Conservation (phyloP, 306 rosid genomes). For the peach (Prunus persica) region DNA sequence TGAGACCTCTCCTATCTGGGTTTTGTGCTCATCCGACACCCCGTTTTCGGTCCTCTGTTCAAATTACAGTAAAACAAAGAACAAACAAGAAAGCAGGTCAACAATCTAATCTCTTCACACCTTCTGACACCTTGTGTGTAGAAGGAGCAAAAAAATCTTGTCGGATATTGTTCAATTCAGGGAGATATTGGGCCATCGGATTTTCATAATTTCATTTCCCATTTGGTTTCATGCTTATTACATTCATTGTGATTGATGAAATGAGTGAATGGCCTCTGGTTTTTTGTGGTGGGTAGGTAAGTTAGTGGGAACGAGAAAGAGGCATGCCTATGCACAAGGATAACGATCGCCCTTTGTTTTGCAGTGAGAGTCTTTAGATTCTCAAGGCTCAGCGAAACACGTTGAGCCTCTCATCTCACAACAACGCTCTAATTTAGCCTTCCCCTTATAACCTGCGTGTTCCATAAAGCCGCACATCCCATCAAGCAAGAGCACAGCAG, state of each 20-base stretch:
- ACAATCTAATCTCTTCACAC: not conserved
- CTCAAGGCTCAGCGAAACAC: slow-evolving; percentile 3
- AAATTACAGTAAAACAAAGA: not conserved
- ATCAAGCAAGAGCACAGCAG: too few species aligned
- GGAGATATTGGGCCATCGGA: not conserved
- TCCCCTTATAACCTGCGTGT: too few species aligned
- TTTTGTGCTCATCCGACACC: slow-evolving; percentile 19
- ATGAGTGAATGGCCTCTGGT: slow-evolving; percentile 8
- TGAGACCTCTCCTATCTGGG: slow-evolving; percentile 9
- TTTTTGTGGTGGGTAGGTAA: slow-evolving; percentile 16
- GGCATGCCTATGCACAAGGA: slow-evolving; percentile 23
- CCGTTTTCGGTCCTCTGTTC: not conserved
- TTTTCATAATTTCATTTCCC: not conserved
- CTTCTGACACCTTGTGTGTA: not conserved
- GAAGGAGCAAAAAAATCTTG: slow-evolving; percentile 17
- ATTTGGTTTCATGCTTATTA: not conserved
- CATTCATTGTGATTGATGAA: not conserved
- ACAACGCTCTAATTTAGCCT: too few species aligned
- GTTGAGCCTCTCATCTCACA: too few species aligned
- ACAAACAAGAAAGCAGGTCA: not conserved
- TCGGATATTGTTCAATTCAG: slow-evolving; percentile 3
- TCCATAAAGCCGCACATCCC: too few species aligned
- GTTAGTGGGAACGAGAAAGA: slow-evolving; percentile 19
- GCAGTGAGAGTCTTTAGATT: slow-evolving; percentile 15
- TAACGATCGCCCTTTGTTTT: slow-evolving; percentile 34